phyloP scores from a whole-genome alignment of 2,329 filamentous ascomycete genomes.

The Tympanopsis confertula region DNA sequence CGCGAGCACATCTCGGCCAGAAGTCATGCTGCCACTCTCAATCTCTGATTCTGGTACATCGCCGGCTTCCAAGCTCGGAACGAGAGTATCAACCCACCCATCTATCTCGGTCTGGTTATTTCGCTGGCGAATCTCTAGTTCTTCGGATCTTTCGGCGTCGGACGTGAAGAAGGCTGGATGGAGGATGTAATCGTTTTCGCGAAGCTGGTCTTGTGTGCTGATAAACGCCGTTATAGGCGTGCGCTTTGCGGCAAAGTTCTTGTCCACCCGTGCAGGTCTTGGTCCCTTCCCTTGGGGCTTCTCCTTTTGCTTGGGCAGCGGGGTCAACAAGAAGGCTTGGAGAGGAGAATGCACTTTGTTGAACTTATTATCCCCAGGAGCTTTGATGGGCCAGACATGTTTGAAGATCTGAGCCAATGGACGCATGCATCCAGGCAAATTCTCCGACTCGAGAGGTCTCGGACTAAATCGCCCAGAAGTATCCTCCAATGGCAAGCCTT shows the following conservation, averaged over 20 bases:
- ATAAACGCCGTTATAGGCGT: constrained; percentile 76
- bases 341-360: constrained; percentile 78
- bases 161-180: constrained; percentile 65
- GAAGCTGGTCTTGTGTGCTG: constrained; percentile 59
- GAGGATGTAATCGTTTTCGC: constrained; percentile 72
- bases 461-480: constrained; percentile 49
- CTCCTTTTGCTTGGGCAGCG: constrained; percentile 57
- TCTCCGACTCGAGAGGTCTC: constrained; percentile 34
- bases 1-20: constrained; percentile 66
- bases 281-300: constrained; percentile 40
- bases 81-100: constrained; percentile 75
- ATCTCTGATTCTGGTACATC: constrained; percentile 58
- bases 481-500: constrained; percentile 22
- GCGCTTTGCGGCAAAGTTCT: constrained; percentile 60
- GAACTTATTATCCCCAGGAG: constrained; percentile 74
- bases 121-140: constrained; percentile 37
- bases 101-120: constrained; percentile 33
- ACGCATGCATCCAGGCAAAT: constrained; percentile 40
- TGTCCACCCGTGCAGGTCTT: constrained; percentile 49
- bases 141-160: constrained; percentile 38
- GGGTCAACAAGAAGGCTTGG: constrained; percentile 69
- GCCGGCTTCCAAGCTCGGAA: constrained; percentile 56
- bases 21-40: constrained; percentile 71
- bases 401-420: constrained; percentile 73
- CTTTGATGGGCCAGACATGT: constrained; percentile 79